Percentiles rank a stretch among this genome's conserved stretches.
phyloP scores from a whole-genome alignment of 441 rosid genomes.

The Adansonia rubrostipa region DNA sequence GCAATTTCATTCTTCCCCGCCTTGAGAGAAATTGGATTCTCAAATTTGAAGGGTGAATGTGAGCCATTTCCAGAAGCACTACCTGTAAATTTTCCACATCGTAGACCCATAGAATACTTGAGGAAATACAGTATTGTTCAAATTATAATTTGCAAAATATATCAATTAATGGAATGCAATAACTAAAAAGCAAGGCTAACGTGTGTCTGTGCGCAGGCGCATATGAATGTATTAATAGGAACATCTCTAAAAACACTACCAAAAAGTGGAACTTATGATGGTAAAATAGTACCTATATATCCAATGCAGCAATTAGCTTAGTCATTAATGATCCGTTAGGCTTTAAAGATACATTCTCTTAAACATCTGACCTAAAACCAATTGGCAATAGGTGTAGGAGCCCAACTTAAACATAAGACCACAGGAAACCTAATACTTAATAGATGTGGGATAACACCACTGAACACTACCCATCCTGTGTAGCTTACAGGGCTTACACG shows the following conservation, averaged over 20 bases:
- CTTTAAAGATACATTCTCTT: neutral
- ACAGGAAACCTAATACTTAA: no score
- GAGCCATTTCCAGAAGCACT: slow-evolving; percentile 83
- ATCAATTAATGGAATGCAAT: neutral
- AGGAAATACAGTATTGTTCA: neutral
- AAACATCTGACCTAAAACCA: no score
- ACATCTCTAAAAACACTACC: neutral
- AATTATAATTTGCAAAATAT: neutral
- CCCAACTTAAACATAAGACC: no score
- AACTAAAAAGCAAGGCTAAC: neutral
- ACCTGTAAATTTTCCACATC: slow-evolving; percentile 46
- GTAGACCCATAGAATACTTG: neutral
- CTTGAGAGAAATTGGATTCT: slow-evolving; percentile 64
- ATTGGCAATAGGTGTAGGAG: no score
- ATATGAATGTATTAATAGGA: neutral
- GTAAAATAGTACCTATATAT: neutral
- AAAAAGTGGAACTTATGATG: neutral
- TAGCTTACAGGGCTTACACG: no score
- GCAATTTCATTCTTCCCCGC: slow-evolving; percentile 81
- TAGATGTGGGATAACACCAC: no score
- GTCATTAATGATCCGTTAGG: neutral
- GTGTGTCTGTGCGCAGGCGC: neutral
- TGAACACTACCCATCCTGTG: no score
- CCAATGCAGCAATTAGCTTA: neutral
- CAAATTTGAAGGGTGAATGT: slow-evolving; percentile 62